Evolutionary conservation across 2,329 filamentous ascomycete genomes (phyloP), one percentile per base, ranked within the genome.

Genomic region (Trichoderma koningii): DNA sequence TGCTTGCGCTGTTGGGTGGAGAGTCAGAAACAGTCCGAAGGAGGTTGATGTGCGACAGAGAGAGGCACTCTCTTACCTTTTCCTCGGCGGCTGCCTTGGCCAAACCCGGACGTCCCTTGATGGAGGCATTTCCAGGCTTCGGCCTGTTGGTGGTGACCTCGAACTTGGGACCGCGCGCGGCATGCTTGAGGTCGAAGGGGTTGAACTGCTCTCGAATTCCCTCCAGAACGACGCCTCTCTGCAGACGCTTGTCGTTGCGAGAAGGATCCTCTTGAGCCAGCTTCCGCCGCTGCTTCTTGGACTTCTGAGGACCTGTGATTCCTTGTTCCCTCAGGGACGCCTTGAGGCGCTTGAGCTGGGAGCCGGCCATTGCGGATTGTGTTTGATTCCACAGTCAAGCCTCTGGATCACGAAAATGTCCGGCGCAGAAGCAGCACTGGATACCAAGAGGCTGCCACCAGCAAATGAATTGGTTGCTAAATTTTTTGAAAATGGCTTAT

Each of bases 141-240:
- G 85, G 82, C 65, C 85, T 85, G 68, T 85, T 86, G 61, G 84
- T 93, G 0, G 91, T 93, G 51, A 93, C 89, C 50, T 94, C 88
- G 69, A 96, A 96, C 73, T 98, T 98, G 64, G 88, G 88, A 0
- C 89, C 90, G 66, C 89, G 85, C 1, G 88, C 83, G 47, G 89
- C 87, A 66, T 90, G 87, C 78, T 96, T 96, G 75, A 97, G 86
- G 74, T 99, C 95, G 78, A 99, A 99, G 0, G 95, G 95, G 76
- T 99, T 99, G 85, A 98, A 98, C 70, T 93, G 90, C 73, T 98
- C 93, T 74, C 95, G 90, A 75, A 99, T 97, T 65, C 86, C 87
- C 71, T 91, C 88, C 68, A 99, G 83, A 17, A 93, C 91, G 64
- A 87, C 89, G 73, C 89, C 86, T 73, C 90, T 87, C 75, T 92